Base-by-base conservation (phyloP, 306 rosid genomes). In the Ormosia semicastrata region DNA sequence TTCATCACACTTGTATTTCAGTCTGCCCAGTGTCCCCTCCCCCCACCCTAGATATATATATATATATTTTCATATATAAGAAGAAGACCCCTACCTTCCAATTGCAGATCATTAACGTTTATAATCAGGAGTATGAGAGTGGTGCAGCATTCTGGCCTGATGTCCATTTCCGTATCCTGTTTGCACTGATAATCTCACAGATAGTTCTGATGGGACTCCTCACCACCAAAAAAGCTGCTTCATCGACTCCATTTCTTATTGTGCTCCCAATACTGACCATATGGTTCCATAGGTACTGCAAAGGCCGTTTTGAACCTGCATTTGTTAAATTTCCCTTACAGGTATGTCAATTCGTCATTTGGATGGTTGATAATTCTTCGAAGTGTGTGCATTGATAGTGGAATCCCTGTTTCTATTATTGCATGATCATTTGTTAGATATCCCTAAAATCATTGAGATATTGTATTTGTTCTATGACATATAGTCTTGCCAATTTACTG, bases 91-190 rank as follows among this genome's bases (percentile, higher is more conserved):
- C 13, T 60, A 32, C 3, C 63, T 50, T 71, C 30, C 60, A 47
- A 78, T 30, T 87, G 91, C 92, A 94, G 98, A 89, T 94, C 83
- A 92, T 94, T 60, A 94, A 94, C 40, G 98, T 94, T 44, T 92
- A 94, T 52, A 89, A 90, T 84, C 98, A 92, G 82, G 82, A 86
- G 73, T 94, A 94, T 49, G 97, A 94, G 80, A 92, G 98, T 58
- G 95, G 76, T 6, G 98, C 98, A 4, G 95, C 95, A 39, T 94
- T 92, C 91, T 94, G 98, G 98, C 98, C 98, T 3, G 94, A 86
- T 83, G 95, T 94, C 80, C 97, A 94, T 68, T 84, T 87, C 24
- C 98, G 98, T 3, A 41, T 94, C 33, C 11, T 92, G 12, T 7
- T 74, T 11, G 98, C 95, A 8, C 70, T 94, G 86, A 52, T 88